Base-by-base conservation (phyloP, 441 rosid genomes). In the Populus tomentosa region DNA sequence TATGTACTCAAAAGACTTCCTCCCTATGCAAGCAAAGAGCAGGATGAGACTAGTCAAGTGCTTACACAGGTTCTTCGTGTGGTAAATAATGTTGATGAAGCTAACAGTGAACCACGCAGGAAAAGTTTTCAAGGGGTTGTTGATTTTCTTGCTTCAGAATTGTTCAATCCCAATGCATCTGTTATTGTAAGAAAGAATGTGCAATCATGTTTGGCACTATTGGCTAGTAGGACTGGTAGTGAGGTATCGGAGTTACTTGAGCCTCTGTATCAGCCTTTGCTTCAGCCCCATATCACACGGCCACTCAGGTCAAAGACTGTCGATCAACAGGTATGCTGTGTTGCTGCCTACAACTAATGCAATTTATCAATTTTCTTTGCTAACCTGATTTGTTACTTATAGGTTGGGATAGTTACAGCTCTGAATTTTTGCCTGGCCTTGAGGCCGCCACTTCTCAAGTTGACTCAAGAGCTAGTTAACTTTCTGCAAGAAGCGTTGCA, bases 151-250 rank as follows among this genome's bases (percentile, higher is more conserved):
- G 98, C 99, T 79, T 83, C 93, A 42, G 98, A 97, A 83, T 84
- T 97, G 88, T 97, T 97, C 81, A 97, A 94, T 89, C 79, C 95
- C 71, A 97, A 89, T 82, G 91, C 97, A 33, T 94, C 98, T 62
- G 82, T 90, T 82, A 88, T 83, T 13, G 99, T 92, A 83, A 90
- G 99, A 77, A 97, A 91, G 86, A 94, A 89, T 85, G 98, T 97
- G 77, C 99, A 97, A 87, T 90, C 97, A 56, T 94, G 98, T 83
- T 90, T 97, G 85, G 90, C 92, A 75, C 92, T 97, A 85, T 88
- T 97, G 91, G 99, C 99, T 59, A 94, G 93, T 84, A 91, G 98
- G 78, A 94, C 98, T 78, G 99, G 99, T 56, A 93, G 98, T 84
- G 99, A 94, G 86, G 97, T 97, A 50, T 87, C 99, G 72, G 98